Evolutionary conservation across 1,284 basidiomycete genomes (phyloP), one percentile per base, ranked within the genome.

Genomic region (Amylostereum chailletii): DNA sequence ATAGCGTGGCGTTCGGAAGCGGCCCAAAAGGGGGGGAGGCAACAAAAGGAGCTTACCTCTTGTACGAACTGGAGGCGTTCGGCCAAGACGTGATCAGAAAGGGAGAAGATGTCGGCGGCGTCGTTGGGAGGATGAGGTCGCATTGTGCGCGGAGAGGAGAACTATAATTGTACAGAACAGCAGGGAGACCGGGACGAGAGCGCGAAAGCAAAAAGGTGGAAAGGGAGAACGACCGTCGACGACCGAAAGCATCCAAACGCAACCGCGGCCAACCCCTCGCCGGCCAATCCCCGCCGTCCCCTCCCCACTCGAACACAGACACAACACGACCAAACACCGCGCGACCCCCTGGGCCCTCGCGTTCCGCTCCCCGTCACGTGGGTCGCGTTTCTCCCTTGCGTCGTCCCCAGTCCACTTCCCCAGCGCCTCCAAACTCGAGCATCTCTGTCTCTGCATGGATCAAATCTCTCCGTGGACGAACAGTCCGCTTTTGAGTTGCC

Each of bases 1-100:
- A 32, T 48, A 4, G 42, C 19, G 26, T 11, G 41, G 34, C 6
- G n/a, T 11, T 41, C n/a, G 1, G 5, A 31, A 26, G 10, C 29
- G 9, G 36, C 27, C n/a, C 9, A 49, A 34, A 38, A 11, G 2
- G 32, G 42, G 40, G 48, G 34, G 9, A 31, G 33, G 4, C 33
- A 34, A 8, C 7, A 9, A 45, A 29, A 45, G 41, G 5, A 51
- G 55, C 71, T 26, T 55, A 83, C 86, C 74, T 90, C 87, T 67
- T 85, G 75, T 49, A 88, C 75, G 64, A 90, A 90, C 54, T 80
- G 76, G 40, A 88, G 70, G 49, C 78, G 77, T 56, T 86, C 77
- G 39, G 79, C 77, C 42, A 89, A 70, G 49, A 76, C 78, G 51
- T 84, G 74, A 68, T 80, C 77, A 5, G 77, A 74, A 46, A 81